Evolutionary conservation across 176 grass and related monocot genomes (phyloP).

Genomic region (Carex cristatella): DNA sequence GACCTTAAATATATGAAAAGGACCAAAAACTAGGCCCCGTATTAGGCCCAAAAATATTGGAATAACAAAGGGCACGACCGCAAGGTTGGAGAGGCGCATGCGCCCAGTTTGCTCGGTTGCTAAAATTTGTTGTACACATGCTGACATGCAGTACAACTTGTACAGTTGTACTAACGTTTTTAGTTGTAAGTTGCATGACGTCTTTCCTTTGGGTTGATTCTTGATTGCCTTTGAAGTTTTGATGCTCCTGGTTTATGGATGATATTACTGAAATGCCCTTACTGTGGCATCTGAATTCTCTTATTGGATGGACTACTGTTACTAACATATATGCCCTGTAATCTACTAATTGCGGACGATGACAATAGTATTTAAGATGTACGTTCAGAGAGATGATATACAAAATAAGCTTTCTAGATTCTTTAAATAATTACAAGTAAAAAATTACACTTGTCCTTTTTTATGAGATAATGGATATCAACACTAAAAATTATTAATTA

Average conservation of each 20-base stretch:
- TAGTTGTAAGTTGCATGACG: neutral
- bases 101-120: neutral
- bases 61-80: neutral
- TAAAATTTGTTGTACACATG: neutral
- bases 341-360: neutral
- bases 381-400: neutral
- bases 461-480: no score
- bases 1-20: neutral
- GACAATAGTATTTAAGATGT: neutral
- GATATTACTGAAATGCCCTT: neutral
- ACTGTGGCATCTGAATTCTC: neutral
- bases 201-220: neutral
- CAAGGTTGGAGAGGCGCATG: neutral
- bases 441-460: no score
- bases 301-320: no score
- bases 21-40: neutral
- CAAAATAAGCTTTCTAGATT: neutral
- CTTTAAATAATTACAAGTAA: neutral
- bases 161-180: neutral
- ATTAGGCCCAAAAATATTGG: neutral
- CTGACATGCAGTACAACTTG: conserved; percentile 13
- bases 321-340: no score
- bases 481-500: no score
- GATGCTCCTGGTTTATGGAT: neutral
- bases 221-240: neutral